Base-by-base conservation (phyloP, 2,329 filamentous ascomycete genomes). In the Gaeumannomyces tritici region DNA sequence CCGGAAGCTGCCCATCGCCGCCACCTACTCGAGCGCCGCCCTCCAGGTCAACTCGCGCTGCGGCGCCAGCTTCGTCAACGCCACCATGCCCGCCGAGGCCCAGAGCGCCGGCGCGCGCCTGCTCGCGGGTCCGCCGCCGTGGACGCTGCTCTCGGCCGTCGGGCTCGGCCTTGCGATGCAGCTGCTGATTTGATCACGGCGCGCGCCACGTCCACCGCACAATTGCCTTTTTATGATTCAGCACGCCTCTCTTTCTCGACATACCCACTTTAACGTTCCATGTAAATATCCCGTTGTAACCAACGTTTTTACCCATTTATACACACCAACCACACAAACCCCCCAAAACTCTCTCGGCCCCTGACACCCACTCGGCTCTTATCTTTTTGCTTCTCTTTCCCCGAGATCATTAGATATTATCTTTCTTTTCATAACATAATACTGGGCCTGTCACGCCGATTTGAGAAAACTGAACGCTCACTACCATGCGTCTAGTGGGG, bases 11-110 rank as follows among this genome's bases (percentile, higher is more conserved):
- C 83, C 86, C 9, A 81, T 98, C 58, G 83, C 83, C 29, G 73
- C 78, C 21, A 89, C 87, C 0, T 98, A 97, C 72, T 75, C 81
- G 7, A 69, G 76, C 12, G 91, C 92, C 0, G 93, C 93, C 0
- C 75, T 82, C 65, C 83, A 89, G 69, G 81, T 98, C 61, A 89
- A 96, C 70, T 78, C 84, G 13, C 79, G 80, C 3, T 89, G 86
- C 68, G 86, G 86, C 0, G 73, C 78, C 0, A 72, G 71, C 18
- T 89, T 85, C 66, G 82, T 83, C 64, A 87, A 86, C 66, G 74
- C 76, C 55, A 81, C 79, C n/a, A 70, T 87, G 3, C 78, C 82
- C 0, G 73, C 70, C 0, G 71, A 73, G 57, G 62, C 68, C 5
- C 69, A 51, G 42, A 51, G 42, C 42, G 21, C 42, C 21, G 42